Evolutionary conservation across 2,329 filamentous ascomycete species (phyloP).

Genomic region (Apiospora saccharicola): DNA sequence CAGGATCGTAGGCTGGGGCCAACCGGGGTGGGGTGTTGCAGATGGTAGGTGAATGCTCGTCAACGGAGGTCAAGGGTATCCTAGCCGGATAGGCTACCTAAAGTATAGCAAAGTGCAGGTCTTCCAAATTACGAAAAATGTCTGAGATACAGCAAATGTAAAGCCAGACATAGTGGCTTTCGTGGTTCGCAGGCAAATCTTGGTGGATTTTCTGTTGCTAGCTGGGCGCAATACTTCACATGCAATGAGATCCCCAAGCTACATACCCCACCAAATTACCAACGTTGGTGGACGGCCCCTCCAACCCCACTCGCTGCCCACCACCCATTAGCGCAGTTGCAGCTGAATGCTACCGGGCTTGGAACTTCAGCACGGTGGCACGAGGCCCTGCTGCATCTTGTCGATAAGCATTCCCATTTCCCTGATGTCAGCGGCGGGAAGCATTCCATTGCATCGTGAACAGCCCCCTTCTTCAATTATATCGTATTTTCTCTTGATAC

Average conservation of each 20-base stretch:
- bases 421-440: background rate
- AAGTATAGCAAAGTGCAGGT: no score
- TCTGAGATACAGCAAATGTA: no score
- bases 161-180: no score
- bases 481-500: background rate
- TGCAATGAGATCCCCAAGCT: background rate
- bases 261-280: background rate
- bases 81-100: no score
- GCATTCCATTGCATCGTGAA: background rate
- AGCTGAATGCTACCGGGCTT: background rate
- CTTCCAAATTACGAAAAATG: no score
- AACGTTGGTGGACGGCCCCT: background rate
- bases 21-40: no score
- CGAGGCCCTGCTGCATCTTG: background rate
- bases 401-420: conserved; percentile 14
- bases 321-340: background rate
- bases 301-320: background rate
- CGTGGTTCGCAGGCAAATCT: no score
- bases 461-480: background rate
- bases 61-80: no score
- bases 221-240: no score
- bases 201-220: no score
- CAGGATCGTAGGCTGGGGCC: no score
- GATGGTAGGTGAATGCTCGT: no score
- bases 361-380: background rate